Conservation (phyloP, 208 protist genomes). For the Trichomonas gallinae region DNA sequence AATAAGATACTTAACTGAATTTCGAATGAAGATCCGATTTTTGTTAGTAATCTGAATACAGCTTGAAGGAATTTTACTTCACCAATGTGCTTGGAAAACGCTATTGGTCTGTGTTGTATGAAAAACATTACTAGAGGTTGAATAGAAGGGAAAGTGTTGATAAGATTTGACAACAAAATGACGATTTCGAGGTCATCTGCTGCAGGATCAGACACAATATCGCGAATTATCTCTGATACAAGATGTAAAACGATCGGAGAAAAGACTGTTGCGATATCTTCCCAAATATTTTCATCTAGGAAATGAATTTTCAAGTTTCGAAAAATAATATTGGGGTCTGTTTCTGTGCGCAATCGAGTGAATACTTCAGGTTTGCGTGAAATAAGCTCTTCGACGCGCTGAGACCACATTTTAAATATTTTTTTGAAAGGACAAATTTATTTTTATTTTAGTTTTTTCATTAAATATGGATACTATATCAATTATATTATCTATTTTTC, state of each 20-base stretch:
- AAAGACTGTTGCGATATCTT: not conserved
- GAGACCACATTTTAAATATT: not conserved
- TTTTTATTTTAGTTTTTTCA: too few relatives aligned
- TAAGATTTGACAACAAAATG: not conserved
- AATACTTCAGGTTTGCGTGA: not conserved
- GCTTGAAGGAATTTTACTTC: not conserved
- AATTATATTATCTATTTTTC: too few relatives aligned
- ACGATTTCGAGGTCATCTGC: not conserved
- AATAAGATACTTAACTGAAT: not conserved
- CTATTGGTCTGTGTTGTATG: not conserved
- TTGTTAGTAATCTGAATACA: not conserved
- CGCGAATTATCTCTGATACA: not conserved
- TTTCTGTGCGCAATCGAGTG: not conserved
- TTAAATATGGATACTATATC: too few relatives aligned
- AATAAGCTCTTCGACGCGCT: not conserved
- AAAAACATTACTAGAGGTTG: not conserved
- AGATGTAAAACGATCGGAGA: conserved; percentile 8
- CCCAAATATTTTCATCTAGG: not conserved
- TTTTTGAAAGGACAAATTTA: too few relatives aligned
- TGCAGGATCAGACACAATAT: not conserved
- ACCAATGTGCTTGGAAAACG: not conserved
- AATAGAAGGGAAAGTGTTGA: not conserved
- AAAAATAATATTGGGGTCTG: not conserved
- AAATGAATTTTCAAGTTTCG: not conserved
- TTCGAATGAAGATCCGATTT: not conserved